Percentiles rank a stretch among this genome's conserved stretches.
Evolutionary conservation across 768 basidiomycete genomes (phyloP).

Genomic region (Boletus huronensis): DNA sequence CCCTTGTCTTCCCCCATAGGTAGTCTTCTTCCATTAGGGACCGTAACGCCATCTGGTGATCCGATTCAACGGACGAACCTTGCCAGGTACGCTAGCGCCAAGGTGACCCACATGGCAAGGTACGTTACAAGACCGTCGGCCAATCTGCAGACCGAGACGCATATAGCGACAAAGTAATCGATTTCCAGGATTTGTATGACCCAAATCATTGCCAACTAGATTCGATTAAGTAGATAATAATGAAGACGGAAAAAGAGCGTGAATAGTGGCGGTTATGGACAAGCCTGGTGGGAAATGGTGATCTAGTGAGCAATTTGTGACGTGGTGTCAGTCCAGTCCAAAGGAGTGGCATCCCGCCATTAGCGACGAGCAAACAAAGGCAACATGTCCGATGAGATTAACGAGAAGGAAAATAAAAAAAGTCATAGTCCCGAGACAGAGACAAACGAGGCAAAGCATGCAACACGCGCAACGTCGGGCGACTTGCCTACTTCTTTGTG

Average conservation of each 20-base stretch:
- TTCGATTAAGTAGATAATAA: constrained; percentile 29
- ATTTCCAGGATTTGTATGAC: constrained; percentile 8
- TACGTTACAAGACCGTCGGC: not conserved
- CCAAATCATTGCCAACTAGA: constrained; percentile 23
- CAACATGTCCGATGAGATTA: constrained; percentile 12
- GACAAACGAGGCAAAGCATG: not conserved
- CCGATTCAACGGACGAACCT: not conserved
- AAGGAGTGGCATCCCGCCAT: constrained; percentile 19
- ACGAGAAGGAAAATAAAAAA: not conserved
- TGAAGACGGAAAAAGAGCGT: constrained; percentile 19
- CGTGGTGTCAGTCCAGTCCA: constrained; percentile 14
- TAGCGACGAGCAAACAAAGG: constrained; percentile 2
- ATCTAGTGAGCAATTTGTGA: constrained; percentile 15
- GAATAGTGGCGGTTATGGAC: constrained; percentile 1
- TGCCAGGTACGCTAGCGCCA: not conserved
- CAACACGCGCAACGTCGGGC: not conserved
- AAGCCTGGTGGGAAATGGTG: not conserved
- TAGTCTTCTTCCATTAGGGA: not conserved
- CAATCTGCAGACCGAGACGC: not conserved
- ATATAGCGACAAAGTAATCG: not conserved
- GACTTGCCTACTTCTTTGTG: constrained; percentile 31
- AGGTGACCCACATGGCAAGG: not conserved
- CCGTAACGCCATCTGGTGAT: not conserved
- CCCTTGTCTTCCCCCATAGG: not conserved
- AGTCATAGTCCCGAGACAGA: not conserved